Base-by-base conservation (phyloP, 441 rosid genomes). In the Gossypium davidsonii region DNA sequence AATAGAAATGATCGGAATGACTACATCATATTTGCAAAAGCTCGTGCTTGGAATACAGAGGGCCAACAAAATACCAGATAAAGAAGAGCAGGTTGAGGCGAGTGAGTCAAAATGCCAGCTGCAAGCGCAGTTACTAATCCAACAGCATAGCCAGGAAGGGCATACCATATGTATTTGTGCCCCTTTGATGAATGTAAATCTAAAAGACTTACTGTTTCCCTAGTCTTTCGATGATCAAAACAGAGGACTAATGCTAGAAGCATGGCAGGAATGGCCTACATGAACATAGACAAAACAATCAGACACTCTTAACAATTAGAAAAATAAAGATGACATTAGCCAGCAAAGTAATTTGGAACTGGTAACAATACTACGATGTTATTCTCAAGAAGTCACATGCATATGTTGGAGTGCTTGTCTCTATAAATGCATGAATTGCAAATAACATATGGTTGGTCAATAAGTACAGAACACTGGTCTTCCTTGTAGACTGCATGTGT, bases 261-360 rank as follows among this genome's bases (percentile, higher is more conserved):
- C 99, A 94, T 94, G 28, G 96, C 93, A 0, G 98, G 98, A 34
- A 94, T 88, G 71, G 99, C 99, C 99, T 94, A 62, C 73, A 63
- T 52, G 28, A 61, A 37, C 25, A 52, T 28, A 59, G 37, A 73
- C 15, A 31, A 31, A 4, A 8, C 31, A 34, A 44, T 72, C 18
- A 68, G 51, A 67, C 26, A 18, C 6, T 14, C 66, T 37, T 1
- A 62, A 44, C 15, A 6, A 39, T 44, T 28, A 21, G 23, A 5
- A 53, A 25, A 17, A 56, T 9, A 9, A 53, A 57, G 23, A 64
- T 64, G 31, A 37, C 23, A 64, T 3, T 34, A 57, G 58, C 71
- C 70, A 48, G 15, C 1, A 0, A 23, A 12, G 48, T 20, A 52
- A 31, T 17, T 3, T 31, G 34, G 48, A 65, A 69, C 46, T n/a